Evolutionary conservation across 306 rosid species (phyloP), one percentile per base, ranked within the genome.

Genomic region (Medicago lupulina): DNA sequence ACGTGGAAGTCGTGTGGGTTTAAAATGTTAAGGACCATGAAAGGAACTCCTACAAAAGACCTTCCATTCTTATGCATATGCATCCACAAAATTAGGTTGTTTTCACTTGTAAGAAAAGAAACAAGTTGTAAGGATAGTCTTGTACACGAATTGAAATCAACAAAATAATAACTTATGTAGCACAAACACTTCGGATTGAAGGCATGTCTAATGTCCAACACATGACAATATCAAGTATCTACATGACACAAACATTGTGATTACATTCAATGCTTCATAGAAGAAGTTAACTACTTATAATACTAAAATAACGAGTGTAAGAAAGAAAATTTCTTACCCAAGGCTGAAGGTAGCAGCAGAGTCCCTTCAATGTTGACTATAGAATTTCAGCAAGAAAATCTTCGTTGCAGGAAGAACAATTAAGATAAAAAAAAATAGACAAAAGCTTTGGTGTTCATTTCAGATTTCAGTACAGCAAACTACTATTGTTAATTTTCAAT

Each of bases 61-160:
- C 46, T 72, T 34, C 41, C 44, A 18, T 55, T 55, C 44, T 9
- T 49, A 7, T 21, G 9, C 39, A 38, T 10, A 44, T 15, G 12
- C 8, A 19, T 15, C 38, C 63, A 57, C 78, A 53, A 62, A 47
- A 63, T 49, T 61, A 43, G 78, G 11, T n/a, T 61, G 38, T 31
- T 75, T 73, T 11, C 58, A 6, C 10, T 16, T 51, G 7, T 19
- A 6, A 50, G 38, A 75, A 63, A 49, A 12, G 2, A 18, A 14
- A 75, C 38, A 12, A 62, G 36, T 10, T 46, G 34, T 13, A 7
- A 7, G 53, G 2, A 10, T 17, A 60, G 41, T 28, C 9, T 60
- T 60, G 41, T 0, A 7, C 11, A 5, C 28, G 18, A 60, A 28
- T 14, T 60, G n/a, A 57, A 57, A 57, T 60, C 41, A 28, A 60